Conservation (phyloP, 2,329 filamentous ascomycete genomes). For the Rutstroemia sp. region DNA sequence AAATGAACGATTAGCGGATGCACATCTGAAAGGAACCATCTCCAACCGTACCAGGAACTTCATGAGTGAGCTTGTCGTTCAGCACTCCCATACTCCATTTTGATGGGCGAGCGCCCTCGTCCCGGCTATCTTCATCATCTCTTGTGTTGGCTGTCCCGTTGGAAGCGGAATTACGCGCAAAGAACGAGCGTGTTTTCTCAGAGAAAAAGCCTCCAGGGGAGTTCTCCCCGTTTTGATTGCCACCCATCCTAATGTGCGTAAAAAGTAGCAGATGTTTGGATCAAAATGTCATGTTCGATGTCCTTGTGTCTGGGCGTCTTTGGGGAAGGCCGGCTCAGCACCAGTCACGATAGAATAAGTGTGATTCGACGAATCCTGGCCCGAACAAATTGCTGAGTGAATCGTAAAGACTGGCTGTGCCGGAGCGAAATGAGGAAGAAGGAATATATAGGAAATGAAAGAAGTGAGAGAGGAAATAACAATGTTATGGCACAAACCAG, state of each 20-base stretch:
- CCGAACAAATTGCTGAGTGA: not conserved
- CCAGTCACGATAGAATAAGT: not conserved
- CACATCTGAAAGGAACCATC: not conserved
- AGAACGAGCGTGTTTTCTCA: constrained; percentile 17
- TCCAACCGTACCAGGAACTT: constrained; percentile 66
- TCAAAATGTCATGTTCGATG: not conserved
- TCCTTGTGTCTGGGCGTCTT: not conserved
- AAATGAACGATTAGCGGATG: not conserved
- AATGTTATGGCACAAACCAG: not conserved
- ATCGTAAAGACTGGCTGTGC: not conserved
- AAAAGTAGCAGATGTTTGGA: not conserved
- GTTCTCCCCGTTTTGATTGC: not conserved
- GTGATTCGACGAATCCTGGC: not conserved
- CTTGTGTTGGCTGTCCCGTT: not conserved
- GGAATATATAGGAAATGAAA: not conserved
- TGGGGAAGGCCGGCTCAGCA: not conserved
- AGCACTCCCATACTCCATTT: constrained; percentile 71
- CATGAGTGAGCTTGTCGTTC: constrained; percentile 71
- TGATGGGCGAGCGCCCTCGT: constrained; percentile 22
- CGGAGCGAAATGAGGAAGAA: not conserved
- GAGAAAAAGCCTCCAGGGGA: not conserved
- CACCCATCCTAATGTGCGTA: not conserved
- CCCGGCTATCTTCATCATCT: constrained; percentile 7
- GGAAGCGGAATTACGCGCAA: constrained; percentile 17
- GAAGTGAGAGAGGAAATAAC: not conserved